Conservation (phyloP, 2,329 filamentous ascomycete genomes). For the Hymenoscyphus repandus region DNA sequence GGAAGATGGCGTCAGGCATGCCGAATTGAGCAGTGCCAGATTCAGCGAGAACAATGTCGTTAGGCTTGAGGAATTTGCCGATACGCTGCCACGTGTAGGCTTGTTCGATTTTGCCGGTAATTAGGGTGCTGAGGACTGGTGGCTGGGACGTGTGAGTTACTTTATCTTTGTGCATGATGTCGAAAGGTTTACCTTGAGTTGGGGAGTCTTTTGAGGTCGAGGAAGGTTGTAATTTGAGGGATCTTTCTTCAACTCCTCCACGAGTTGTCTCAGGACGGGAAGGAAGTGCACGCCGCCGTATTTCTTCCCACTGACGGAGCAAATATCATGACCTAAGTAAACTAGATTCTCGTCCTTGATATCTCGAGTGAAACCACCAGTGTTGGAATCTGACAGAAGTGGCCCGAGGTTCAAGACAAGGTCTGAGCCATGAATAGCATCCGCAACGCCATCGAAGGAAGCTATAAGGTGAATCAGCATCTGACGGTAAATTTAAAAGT, state of each 20-base stretch:
- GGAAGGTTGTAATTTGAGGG: conserved; percentile 11
- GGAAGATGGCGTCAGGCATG: conserved; percentile 44
- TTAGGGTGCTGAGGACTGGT: conserved; percentile 15
- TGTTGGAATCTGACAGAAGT: conserved; percentile 43
- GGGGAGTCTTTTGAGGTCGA: conserved; percentile 5
- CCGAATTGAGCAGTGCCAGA: conserved; percentile 55
- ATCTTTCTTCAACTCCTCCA: conserved; percentile 30
- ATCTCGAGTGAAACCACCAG: conserved; percentile 34
- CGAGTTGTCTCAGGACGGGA: conserved; percentile 66
- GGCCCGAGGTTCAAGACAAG: conserved; percentile 43
- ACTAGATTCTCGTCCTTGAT: conserved; percentile 27
- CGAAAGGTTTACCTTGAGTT: conserved; percentile 15
- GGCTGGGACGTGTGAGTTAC: conserved; percentile 9
- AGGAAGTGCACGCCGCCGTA: conserved; percentile 51
- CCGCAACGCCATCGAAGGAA: conserved; percentile 28
- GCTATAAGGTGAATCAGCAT: conserved; percentile 7
- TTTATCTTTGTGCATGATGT: background rate
- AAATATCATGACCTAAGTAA: conserved; percentile 20
- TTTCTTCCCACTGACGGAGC: conserved; percentile 21
- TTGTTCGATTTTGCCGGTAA: conserved; percentile 39
- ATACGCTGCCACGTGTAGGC: conserved; percentile 44
- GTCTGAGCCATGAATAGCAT: conserved; percentile 38
- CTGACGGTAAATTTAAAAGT: background rate
- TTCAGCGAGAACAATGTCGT: conserved; percentile 53
- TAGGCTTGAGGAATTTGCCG: conserved; percentile 41